These are phyloP conservation scores for Monosporozyma servazzii DNA, from an alignment of 805 yeast species.

Conservation along the genomic window DNA sequence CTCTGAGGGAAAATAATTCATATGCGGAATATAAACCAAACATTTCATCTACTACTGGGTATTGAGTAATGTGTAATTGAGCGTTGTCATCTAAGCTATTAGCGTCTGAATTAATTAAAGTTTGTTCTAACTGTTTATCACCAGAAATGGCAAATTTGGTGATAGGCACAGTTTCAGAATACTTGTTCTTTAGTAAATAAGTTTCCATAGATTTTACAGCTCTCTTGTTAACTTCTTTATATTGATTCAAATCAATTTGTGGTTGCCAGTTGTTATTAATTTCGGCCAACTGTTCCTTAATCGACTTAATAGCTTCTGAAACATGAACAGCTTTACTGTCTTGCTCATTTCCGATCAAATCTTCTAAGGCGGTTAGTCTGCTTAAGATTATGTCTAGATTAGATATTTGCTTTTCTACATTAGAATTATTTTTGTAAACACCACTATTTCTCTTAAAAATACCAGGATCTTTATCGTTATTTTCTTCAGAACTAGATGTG, in stretches of 20 bases:
- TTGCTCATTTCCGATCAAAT: background rate
- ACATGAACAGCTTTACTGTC: background rate
- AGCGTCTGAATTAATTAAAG: background rate
- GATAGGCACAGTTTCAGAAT: constrained; percentile 16
- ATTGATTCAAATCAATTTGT: constrained; percentile 7
- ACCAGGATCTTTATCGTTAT: background rate
- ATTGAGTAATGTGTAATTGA: background rate
- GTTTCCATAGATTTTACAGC: constrained; percentile 22
- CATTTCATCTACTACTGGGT: constrained; percentile 18
- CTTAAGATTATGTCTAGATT: background rate
- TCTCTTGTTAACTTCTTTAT: background rate
- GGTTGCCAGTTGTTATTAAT: constrained; percentile 18
- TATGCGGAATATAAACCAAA: constrained; percentile 27
- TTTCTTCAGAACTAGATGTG: background rate
- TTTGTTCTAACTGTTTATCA: constrained; percentile 1
- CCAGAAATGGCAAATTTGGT: constrained; percentile 14
- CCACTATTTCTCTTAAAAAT: background rate
- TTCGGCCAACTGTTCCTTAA: constrained; percentile 12
- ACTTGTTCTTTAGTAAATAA: constrained; percentile 21
- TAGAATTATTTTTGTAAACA: background rate
- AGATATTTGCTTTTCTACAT: constrained; percentile 1
- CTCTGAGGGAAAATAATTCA: constrained; percentile 22
- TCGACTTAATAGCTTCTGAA: constrained; percentile 10
- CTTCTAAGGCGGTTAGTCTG: background rate
- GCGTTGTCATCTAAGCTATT: background rate